Evolutionary conservation across 2,329 filamentous ascomycete genomes (phyloP).

Genomic region (Periconia digitata): DNA sequence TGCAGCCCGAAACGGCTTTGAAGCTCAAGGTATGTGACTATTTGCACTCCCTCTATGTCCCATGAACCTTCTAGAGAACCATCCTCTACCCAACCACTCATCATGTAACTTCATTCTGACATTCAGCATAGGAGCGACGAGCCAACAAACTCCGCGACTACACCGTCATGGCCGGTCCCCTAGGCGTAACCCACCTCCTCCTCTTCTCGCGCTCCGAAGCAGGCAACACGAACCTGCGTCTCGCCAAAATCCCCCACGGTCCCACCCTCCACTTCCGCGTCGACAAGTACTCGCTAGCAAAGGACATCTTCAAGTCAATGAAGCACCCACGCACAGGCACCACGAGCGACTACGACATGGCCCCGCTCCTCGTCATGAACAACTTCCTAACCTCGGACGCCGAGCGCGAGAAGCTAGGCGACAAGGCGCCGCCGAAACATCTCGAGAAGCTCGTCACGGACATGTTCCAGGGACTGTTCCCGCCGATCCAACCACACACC

Average conservation of each 20-base stretch:
- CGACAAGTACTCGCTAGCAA: slow-evolving; percentile 90
- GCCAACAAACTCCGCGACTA: slow-evolving; percentile 90
- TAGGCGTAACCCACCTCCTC: slow-evolving; percentile 89
- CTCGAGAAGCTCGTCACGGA: slow-evolving; percentile 91
- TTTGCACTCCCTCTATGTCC: background rate
- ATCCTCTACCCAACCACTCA: too few species aligned
- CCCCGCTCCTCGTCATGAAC: slow-evolving; percentile 97
- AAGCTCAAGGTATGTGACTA: slow-evolving; percentile 66
- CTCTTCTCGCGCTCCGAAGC: slow-evolving; percentile 87
- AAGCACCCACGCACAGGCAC: slow-evolving; percentile 75
- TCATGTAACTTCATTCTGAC: too few species aligned
- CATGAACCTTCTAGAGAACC: too few species aligned
- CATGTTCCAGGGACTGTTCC: slow-evolving; percentile 94
- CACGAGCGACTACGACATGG: slow-evolving; percentile 76
- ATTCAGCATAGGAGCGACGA: slow-evolving; percentile 65
- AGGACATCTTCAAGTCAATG: slow-evolving; percentile 82
- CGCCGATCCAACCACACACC: slow-evolving; percentile 88
- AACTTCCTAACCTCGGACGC: slow-evolving; percentile 74
- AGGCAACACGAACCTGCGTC: slow-evolving; percentile 88
- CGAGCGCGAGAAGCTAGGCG: slow-evolving; percentile 31
- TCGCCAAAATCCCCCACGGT: slow-evolving; percentile 84
- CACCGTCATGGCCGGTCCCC: slow-evolving; percentile 88
- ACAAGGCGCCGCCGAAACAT: slow-evolving; percentile 80
- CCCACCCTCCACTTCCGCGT: slow-evolving; percentile 94
- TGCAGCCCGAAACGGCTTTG: slow-evolving; percentile 93